Conservation (phyloP, 2,329 filamentous ascomycete genomes). For the Torrubiella hemipterigena region DNA sequence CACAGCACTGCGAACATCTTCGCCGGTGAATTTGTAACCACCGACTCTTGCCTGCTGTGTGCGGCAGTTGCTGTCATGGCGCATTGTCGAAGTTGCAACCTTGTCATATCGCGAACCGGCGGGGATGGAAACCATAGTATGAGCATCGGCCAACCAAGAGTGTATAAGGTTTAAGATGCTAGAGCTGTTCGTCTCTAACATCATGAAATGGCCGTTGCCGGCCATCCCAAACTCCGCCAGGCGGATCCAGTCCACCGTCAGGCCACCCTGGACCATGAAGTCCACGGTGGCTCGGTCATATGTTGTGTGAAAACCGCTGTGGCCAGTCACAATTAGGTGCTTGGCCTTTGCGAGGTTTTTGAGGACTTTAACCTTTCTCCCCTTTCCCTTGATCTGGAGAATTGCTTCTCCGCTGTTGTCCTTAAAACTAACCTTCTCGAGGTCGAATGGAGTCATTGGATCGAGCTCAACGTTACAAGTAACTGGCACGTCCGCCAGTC, state of each 20-base stretch:
- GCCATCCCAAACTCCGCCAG: conserved; percentile 29
- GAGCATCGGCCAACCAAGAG: too few relatives aligned
- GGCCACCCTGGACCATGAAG: conserved; percentile 41
- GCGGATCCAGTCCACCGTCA: conserved; percentile 27
- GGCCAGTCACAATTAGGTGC: conserved; percentile 35
- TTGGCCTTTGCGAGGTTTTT: conserved; percentile 33
- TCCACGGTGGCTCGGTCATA: conserved; percentile 43
- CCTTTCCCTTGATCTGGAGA: conserved; percentile 14
- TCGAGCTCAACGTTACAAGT: conserved; percentile 16
- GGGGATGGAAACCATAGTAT: too few relatives aligned
- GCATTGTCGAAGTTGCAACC: too few relatives aligned
- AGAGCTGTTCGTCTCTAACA: conserved; percentile 39
- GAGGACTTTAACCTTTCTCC: too few relatives aligned
- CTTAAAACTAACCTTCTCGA: conserved; percentile 5
- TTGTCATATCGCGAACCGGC: too few relatives aligned
- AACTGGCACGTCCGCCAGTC: conserved; percentile 27
- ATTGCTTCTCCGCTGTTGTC: conserved; percentile 2
- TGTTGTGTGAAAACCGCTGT: conserved; percentile 39
- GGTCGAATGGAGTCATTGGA: conserved; percentile 12
- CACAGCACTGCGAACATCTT: too few relatives aligned
- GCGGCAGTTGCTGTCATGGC: too few relatives aligned
- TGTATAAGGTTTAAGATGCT: conserved; percentile 25
- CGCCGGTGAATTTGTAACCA: too few relatives aligned
- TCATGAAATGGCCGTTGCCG: conserved; percentile 45
- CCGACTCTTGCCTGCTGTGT: too few relatives aligned